Evolutionary conservation across 208 protist genomes (phyloP), one percentile per base, ranked within the genome.

Genomic region (Leishmania amazonensis): DNA sequence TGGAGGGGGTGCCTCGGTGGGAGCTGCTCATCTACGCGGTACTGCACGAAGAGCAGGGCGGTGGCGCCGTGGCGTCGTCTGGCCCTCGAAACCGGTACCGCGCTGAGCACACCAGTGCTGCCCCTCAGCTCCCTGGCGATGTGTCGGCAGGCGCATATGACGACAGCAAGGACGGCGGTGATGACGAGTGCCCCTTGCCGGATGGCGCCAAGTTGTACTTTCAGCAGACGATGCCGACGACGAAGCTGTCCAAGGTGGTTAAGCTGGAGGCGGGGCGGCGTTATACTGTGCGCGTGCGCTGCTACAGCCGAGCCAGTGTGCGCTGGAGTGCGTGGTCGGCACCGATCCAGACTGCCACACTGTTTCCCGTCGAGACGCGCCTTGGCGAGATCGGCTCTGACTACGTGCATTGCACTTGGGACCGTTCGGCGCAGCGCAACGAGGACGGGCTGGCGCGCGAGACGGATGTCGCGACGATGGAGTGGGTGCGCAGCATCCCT

Each of bases 341-440:
- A 3, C 68, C 85, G 7, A 83, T 89, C n/a, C 84, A 87, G 42
- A 89, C 93, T 49, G 78, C 81, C 57, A 94, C 94, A 13, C 78
- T 95, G 65, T 81, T 90, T 70, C 79, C 89, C 31, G 95, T 98
- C 17, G 78, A 79, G 17, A 88, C 81, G 11, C 79, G 83, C 53
- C 89, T 95, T 51, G 85, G 80, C 8, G 90, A 94, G 51, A 92
- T 98, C 47, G 94, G 96, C 42, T 94, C 95, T 82, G 94, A 98
- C 82, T 94, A 94, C 79, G 92, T 96, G 65, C 89, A 90, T 49
- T 80, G 97, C 38, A 87, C 75, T 28, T 98, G 96, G 96, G 89
- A 94, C 78, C 88, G 96, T 24, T 78, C 79, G 17, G 47, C 70
- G 58, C 80, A 81, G 60, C 89, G 92, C 5, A 85, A 85, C 68